Conservation (phyloP, 2,329 filamentous ascomycete genomes). For the Lasiodiplodia citricola region DNA sequence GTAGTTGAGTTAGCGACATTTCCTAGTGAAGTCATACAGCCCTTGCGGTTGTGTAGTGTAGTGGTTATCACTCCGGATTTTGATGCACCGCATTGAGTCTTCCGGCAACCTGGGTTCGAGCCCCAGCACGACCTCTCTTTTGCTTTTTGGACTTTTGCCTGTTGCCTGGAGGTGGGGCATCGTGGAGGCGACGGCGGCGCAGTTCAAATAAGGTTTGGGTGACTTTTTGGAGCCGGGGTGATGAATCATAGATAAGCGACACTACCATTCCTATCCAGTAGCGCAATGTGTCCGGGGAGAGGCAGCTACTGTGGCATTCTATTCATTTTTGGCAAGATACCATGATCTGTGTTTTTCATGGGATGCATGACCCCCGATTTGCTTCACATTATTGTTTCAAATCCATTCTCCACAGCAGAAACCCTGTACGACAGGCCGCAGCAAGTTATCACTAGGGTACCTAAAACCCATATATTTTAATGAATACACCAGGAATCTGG, state of each 20-base stretch:
- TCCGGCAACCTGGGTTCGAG: slow-evolving; percentile 22
- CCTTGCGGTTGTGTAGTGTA: slow-evolving; percentile 11
- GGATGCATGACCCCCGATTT: no score
- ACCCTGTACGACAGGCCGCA: no score
- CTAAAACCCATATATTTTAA: no score
- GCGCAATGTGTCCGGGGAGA: no score
- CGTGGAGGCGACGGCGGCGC: not conserved
- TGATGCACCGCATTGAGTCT: slow-evolving; percentile 7
- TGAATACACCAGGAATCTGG: no score
- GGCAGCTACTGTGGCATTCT: no score
- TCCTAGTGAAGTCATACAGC: not conserved
- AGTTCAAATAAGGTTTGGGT: not conserved
- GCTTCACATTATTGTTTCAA: no score
- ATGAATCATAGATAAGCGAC: not conserved
- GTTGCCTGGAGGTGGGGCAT: not conserved
- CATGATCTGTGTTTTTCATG: no score
- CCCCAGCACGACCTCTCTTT: slow-evolving; percentile 17
- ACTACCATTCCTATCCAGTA: not conserved
- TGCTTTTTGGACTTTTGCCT: not conserved
- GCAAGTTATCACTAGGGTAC: no score
- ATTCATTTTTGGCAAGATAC: no score
- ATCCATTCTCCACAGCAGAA: no score
- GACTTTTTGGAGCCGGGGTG: not conserved
- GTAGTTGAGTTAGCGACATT: not conserved
- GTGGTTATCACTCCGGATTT: slow-evolving; percentile 24